A percentile compares a stretch with the other conserved stretches of the same genome.
Conservation (phyloP, 305 asterid species). For the Withania somnifera region DNA sequence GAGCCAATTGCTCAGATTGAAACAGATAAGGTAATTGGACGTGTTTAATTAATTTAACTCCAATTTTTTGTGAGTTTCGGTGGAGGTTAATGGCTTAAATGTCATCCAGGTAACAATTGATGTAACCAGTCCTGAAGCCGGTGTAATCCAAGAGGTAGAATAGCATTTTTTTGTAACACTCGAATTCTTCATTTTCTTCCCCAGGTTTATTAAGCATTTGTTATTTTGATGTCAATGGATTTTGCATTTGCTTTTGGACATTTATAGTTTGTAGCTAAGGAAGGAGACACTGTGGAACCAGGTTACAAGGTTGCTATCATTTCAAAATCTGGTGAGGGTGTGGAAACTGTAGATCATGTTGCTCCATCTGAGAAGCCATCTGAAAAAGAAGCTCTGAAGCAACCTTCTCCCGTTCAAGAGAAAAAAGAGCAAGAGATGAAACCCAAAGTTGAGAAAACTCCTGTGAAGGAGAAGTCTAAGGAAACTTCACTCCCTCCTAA, state of each 20-base stretch:
- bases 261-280: conserved; percentile 71
- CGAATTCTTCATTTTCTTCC: not conserved
- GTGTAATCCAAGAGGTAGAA: conserved; percentile 83
- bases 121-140: conserved; percentile 98
- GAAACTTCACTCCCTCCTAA: conserved; percentile 34
- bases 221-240: not conserved
- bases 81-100: conserved; percentile 4
- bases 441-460: conserved; percentile 42
- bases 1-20: conserved; percentile 98
- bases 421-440: conserved; percentile 49
- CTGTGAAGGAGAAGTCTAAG: conserved; percentile 49
- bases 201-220: not conserved
- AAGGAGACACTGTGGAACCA: conserved; percentile 99
- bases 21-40: conserved; percentile 80
- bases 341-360: conserved; percentile 60
- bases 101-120: conserved; percentile 80
- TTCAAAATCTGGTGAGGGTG: conserved; percentile 86
- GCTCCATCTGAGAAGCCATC: conserved; percentile 81
- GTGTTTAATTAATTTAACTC: not conserved
- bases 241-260: not conserved
- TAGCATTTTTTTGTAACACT: not conserved
- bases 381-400: conserved; percentile 42
- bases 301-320: conserved; percentile 88
- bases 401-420: conserved; percentile 38
- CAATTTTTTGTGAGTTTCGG: not conserved